Percentiles rank a stretch among this genome's conserved stretches.
These are phyloP conservation scores for Dactylellina drechsleri DNA, from an alignment of 2,329 filamentous ascomycete species.

Conservation along the genomic window DNA sequence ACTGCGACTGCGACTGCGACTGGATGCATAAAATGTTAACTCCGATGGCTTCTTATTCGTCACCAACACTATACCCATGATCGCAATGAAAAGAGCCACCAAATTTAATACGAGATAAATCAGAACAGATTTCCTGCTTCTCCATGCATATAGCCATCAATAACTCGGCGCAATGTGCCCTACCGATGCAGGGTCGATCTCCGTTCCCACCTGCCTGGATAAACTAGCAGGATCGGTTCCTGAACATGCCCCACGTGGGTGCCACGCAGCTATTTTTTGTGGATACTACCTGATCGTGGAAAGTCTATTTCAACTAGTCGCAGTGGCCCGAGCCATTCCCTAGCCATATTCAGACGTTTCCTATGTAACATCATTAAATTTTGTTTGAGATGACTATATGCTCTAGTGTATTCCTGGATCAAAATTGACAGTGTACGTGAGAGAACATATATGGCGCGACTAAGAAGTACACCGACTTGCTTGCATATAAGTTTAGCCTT, in stretches of 20 bases:
- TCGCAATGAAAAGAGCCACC: no score
- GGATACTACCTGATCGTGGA: neutral
- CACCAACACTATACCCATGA: no score
- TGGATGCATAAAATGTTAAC: no score
- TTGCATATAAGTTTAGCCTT: neutral
- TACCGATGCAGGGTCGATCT: slow-evolving; percentile 33
- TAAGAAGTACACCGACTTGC: no score
- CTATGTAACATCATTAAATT: no score
- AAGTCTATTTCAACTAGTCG: slow-evolving; percentile 18
- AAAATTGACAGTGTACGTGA: no score
- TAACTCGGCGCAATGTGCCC: slow-evolving; percentile 6
- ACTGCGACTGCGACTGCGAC: no score
- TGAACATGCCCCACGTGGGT: slow-evolving; percentile 49
- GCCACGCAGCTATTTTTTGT: slow-evolving; percentile 12
- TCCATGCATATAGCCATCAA: slow-evolving; percentile 18
- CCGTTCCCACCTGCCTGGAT: slow-evolving; percentile 38
- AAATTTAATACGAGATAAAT: no score
- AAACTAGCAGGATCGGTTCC: slow-evolving; percentile 29
- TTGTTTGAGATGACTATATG: neutral
- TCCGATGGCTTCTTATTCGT: no score
- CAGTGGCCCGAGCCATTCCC: no score
- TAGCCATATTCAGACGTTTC: no score
- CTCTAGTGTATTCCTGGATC: neutral
- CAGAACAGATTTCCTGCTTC: neutral
- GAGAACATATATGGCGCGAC: no score